Evolutionary conservation across 2,329 filamentous ascomycete genomes (phyloP), one percentile per base, ranked within the genome.

Genomic region (Diaporthe sp.): DNA sequence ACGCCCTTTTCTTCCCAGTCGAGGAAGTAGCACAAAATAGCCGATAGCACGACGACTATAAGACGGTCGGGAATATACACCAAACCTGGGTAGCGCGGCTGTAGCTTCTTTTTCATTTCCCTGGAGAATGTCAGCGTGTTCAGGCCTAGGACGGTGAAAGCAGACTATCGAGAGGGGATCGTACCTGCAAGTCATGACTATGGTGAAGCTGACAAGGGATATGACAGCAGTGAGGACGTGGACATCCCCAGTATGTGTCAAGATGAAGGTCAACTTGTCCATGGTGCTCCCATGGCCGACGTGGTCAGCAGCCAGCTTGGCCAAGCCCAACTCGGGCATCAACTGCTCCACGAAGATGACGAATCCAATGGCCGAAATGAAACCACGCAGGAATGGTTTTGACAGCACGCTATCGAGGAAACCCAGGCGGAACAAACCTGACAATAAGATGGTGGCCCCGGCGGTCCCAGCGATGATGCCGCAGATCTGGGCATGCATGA

Each of bases 281-380:
- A 97, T 88, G 71, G 93, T 96, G 83, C 94, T 98, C 22, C 94
- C 95, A 81, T 98, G 96, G 58, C 91, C 90, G 3, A 95, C 90
- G 3, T 84, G 82, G 22, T 93, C 85, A 71, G 91, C 91, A 0
- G 95, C 94, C 25, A 92, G 84, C 1, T 88, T 86, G 51, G 88
- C 89, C 31, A 99, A 88, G 0, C 97, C 97, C 80, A 98, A 89
- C 84, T 98, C 95, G 0, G 96, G 96, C 72, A 98, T 94, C 60
- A 98, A 87, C 84, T 99, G 97, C 83, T 98, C 97, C 49, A 98
- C 95, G 53, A 97, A 92, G 82, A 99, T 98, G 78, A 98, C 96
- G 74, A 98, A 94, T 67, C 97, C 97, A 82, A 99, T 97, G 70
- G 97, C 97, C 75, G 95, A 98, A 84, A 99, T 98, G 85, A 99